Percentiles rank a stretch among this genome's conserved stretches.
phyloP scores from a whole-genome alignment of 352 stramenopile species.

The Phytophthora palmivora region DNA sequence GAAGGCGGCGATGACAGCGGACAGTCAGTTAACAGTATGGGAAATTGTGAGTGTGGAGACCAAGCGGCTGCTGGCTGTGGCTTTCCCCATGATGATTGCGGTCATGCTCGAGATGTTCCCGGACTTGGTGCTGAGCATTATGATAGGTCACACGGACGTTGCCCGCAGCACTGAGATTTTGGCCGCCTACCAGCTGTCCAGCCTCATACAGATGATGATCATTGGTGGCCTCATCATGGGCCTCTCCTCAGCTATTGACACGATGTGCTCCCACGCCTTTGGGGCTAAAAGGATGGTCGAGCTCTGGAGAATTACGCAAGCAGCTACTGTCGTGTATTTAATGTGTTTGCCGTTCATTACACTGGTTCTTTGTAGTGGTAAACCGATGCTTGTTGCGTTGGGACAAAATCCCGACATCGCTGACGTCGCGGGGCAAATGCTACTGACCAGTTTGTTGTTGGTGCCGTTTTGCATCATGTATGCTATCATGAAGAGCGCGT shows the following conservation, averaged over 20 bases:
- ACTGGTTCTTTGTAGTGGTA: conserved; percentile 49
- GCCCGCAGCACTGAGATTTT: conserved; percentile 61
- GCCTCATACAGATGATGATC: conserved; percentile 62
- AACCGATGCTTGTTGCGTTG: conserved; percentile 51
- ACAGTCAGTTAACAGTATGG: conserved; percentile 34
- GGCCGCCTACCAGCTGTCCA: conserved; percentile 60
- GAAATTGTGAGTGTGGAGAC: conserved; percentile 49
- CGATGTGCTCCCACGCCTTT: conserved; percentile 70
- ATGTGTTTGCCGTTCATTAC: conserved; percentile 47
- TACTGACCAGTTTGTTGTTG: conserved; percentile 44
- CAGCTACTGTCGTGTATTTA: conserved; percentile 56
- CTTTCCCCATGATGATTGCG: conserved; percentile 56
- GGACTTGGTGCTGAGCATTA: conserved; percentile 57
- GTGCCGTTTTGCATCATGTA: conserved; percentile 59
- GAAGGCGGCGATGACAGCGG: conserved; percentile 31
- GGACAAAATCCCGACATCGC: conserved; percentile 63
- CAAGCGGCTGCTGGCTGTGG: conserved; percentile 36
- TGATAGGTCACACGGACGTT: conserved; percentile 64
- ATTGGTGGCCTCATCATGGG: conserved; percentile 58
- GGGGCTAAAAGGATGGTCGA: conserved; percentile 62
- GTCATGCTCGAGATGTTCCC: conserved; percentile 60
- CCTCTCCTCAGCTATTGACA: conserved; percentile 65
- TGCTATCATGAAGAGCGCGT: conserved; percentile 54
- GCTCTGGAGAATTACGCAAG: conserved; percentile 72
- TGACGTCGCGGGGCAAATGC: conserved; percentile 45